Base-by-base conservation (phyloP, 2,329 filamentous ascomycete genomes). In the Xylariomycetidae sp. region DNA sequence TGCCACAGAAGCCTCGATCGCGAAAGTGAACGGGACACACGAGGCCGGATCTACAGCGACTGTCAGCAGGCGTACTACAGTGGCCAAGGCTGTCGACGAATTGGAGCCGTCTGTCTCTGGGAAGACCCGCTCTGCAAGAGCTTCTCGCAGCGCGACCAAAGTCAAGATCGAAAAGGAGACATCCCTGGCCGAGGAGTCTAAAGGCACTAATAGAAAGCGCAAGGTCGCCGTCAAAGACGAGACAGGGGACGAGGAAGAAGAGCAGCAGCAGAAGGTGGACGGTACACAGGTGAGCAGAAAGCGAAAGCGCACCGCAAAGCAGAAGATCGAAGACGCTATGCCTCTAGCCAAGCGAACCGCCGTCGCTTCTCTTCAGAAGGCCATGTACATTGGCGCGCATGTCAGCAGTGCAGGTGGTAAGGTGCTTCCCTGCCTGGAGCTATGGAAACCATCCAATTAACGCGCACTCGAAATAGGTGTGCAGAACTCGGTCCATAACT, bases 361-460 rank as follows among this genome's bases (percentile, higher is more conserved):
- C 4, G 59, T 79, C 19, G 47, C 60, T 10, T 76, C 78, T 1
- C 67, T 90, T 41, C 80, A 81, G 56, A 73, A 69, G 55, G 60
- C 68, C 10, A 84, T 95, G 73, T 82, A 85, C 51, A 82, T 98
- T 35, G 92, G 92, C 12, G 92, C 92, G 1, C 92, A 98, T 58
- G 87, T 96, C 40, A 92, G 84, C 59, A 80, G 76, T 42, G 88
- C 92, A 18, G 90, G 89, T 66, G 90, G 86, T 84, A 57, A 35
- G 68, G 14, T 19, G 4, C 16, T 45, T 29, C 10, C 27, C 10
- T 25, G 6, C 28, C 42, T 31, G 26, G 12, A 16, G 10, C 22
- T 17, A 27, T 29, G 13, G n/a, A n/a, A n/a, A n/a, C n/a, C n/a
- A n/a, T n/a, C n/a, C n/a, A n/a, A n/a, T 13, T 6, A 19, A 7